phyloP scores from a whole-genome alignment of 495 filamentous ascomycete genomes.

The Hypoxylon intermedium region DNA sequence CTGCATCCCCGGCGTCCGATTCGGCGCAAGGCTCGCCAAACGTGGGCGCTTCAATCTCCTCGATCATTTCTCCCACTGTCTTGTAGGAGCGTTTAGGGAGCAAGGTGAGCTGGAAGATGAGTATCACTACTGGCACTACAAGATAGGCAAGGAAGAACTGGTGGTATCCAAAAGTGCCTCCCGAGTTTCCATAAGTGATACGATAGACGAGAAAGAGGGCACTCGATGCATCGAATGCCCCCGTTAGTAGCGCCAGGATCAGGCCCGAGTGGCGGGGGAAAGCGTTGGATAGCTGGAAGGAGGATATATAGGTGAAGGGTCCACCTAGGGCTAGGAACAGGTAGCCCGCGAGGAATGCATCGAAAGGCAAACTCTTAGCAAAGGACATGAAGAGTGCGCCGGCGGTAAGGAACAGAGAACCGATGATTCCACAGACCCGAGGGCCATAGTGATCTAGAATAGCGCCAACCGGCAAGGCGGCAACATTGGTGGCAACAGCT shows the following conservation, averaged over 20 bases:
- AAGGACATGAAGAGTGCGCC: constrained; percentile 76
- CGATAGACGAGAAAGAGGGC: constrained; percentile 90
- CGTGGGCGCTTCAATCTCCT: constrained; percentile 62
- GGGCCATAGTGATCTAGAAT: constrained; percentile 86
- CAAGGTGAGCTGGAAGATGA: constrained; percentile 71
- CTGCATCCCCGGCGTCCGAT: constrained; percentile 43
- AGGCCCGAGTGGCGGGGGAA: constrained; percentile 86
- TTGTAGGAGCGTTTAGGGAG: constrained; percentile 87
- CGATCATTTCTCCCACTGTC: constrained; percentile 82
- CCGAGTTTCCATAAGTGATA: constrained; percentile 70
- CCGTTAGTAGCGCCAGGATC: constrained; percentile 84
- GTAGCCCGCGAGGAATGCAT: constrained; percentile 81
- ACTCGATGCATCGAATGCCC: constrained; percentile 88
- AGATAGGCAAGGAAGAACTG: constrained; percentile 83
- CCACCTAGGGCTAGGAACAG: constrained; percentile 83
- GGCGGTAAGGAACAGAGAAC: constrained; percentile 69
- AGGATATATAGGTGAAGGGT: constrained; percentile 88
- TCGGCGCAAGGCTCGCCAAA: constrained; percentile 28
- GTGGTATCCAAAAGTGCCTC: constrained; percentile 66
- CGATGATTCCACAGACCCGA: constrained; percentile 75
- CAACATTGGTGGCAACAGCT: constrained; percentile 82
- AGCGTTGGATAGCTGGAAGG: constrained; percentile 91
- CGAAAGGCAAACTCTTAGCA: constrained; percentile 67
- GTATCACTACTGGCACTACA: constrained; percentile 72
- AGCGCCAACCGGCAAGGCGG: constrained; percentile 82